A percentile compares a stretch with the other conserved stretches of the same genome.
Conservation (phyloP, 345 rosid species). For the Cochlearia excelsa region DNA sequence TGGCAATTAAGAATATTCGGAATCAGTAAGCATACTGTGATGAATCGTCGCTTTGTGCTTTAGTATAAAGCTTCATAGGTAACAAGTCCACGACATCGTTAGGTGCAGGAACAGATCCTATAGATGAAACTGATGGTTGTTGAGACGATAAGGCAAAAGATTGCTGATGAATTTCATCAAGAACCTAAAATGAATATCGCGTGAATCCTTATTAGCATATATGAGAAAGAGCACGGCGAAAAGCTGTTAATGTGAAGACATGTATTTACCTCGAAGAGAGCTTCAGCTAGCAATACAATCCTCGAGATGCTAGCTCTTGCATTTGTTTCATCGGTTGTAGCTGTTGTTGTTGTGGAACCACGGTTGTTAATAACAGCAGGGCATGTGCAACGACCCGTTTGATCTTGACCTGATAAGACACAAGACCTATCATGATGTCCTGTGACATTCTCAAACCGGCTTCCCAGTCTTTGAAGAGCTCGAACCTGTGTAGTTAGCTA, state of each 20-base stretch:
- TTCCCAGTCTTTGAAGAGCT: constrained; percentile 91
- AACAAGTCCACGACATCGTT: constrained; percentile 79
- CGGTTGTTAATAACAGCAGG: constrained; percentile 51
- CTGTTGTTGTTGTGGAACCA: constrained; percentile 36
- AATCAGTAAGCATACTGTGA: constrained; percentile 57
- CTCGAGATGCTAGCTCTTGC: constrained; percentile 97
- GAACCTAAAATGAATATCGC: constrained; percentile 53
- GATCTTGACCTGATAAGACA: constrained; percentile 81
- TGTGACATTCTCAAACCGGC: constrained; percentile 83
- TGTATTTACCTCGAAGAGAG: constrained; percentile 76
- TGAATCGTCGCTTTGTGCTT: constrained; percentile 62
- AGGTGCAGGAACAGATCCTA: constrained; percentile 97
- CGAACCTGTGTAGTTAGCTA: constrained; percentile 55
- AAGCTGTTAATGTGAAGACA: background rate
- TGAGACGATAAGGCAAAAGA: constrained; percentile 89
- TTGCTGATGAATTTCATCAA: constrained; percentile 99
- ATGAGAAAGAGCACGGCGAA: constrained; percentile 1
- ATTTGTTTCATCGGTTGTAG: constrained; percentile 58
- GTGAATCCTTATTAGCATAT: constrained; percentile 35
- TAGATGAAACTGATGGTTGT: constrained; percentile 75
- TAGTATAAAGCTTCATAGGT: constrained; percentile 59
- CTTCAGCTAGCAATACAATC: constrained; percentile 97
- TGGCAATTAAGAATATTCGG: background rate
- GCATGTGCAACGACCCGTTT: constrained; percentile 80
- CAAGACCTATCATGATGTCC: constrained; percentile 91